Percentiles rank a stretch among this genome's conserved stretches.
Conservation (phyloP, 106 monocot species). For the Dendrobium huoshanense region DNA sequence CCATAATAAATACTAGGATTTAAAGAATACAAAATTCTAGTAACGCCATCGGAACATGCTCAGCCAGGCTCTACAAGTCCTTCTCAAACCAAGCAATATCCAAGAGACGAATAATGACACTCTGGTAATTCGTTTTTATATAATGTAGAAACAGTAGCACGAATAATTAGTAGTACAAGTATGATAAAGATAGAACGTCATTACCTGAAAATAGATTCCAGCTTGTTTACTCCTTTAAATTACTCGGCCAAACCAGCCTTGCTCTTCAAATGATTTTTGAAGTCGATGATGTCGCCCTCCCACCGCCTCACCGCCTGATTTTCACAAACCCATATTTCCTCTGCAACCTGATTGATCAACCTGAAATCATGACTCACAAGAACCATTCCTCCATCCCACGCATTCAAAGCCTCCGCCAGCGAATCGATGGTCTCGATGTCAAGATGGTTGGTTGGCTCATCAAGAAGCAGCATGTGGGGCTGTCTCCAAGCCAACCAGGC, state of each 20-base stretch:
- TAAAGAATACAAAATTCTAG: slow-evolving; percentile 8
- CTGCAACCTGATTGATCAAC: slow-evolving; percentile 75
- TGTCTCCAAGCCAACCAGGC: slow-evolving; percentile 79
- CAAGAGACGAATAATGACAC: background rate
- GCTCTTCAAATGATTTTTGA: slow-evolving; percentile 71
- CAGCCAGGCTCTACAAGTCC: background rate
- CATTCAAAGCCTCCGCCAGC: slow-evolving; percentile 73
- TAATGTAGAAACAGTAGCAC: background rate
- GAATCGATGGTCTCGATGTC: slow-evolving; percentile 89
- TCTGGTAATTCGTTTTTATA: background rate
- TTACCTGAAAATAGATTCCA: background rate
- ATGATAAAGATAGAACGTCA: background rate
- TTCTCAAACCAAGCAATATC: background rate
- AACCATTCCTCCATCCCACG: slow-evolving; percentile 82
- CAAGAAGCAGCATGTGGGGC: slow-evolving; percentile 75
- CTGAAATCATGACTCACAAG: slow-evolving; percentile 88
- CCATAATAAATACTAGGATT: background rate
- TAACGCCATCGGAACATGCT: background rate
- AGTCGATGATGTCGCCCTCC: slow-evolving; percentile 85
- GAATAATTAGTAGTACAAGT: background rate
- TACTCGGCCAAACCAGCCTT: slow-evolving; percentile 56
- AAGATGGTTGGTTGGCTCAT: slow-evolving; percentile 85
- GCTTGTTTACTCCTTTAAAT: background rate
- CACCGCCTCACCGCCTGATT: slow-evolving; percentile 64
- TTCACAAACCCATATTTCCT: slow-evolving; percentile 90